Evolutionary conservation across 768 basidiomycete genomes (phyloP).

Genomic region (Pleurotus giganteus): DNA sequence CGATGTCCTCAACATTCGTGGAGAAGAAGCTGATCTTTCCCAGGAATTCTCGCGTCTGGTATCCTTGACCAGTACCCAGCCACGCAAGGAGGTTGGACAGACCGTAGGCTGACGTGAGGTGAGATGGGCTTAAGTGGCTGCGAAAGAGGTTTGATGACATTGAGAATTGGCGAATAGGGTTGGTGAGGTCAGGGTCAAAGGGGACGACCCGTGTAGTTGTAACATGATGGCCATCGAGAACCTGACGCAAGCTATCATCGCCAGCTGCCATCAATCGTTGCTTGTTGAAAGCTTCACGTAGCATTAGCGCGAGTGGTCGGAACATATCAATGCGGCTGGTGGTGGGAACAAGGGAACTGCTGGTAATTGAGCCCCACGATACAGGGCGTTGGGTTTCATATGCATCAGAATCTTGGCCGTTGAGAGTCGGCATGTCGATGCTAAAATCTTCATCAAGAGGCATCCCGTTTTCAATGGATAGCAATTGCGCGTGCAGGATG

Average conservation of each 20-base stretch:
- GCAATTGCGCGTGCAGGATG: not conserved
- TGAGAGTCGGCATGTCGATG: not conserved
- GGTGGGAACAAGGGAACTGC: not conserved
- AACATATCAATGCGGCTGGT: not conserved
- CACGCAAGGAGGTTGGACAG: slow-evolving; percentile 1
- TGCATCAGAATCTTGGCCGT: not conserved
- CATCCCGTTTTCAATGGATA: not conserved
- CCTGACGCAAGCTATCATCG: not conserved
- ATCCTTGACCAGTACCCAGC: not conserved
- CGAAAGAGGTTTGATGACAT: not conserved
- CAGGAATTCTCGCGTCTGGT: not conserved
- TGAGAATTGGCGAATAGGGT: not conserved
- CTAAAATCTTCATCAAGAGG: not conserved
- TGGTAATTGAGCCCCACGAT: not conserved
- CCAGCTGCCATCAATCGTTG: not conserved
- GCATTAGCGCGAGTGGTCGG: not conserved
- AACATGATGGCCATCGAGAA: not conserved
- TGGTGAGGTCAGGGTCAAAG: not conserved
- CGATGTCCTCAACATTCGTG: not conserved
- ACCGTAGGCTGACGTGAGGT: not conserved
- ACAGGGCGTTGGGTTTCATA: not conserved
- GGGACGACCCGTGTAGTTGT: not conserved
- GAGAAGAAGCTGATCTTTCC: not conserved
- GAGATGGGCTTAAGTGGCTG: not conserved
- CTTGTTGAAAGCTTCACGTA: not conserved